Base-by-base conservation (phyloP, 345 rosid species). In the Aquilaria sinensis region DNA sequence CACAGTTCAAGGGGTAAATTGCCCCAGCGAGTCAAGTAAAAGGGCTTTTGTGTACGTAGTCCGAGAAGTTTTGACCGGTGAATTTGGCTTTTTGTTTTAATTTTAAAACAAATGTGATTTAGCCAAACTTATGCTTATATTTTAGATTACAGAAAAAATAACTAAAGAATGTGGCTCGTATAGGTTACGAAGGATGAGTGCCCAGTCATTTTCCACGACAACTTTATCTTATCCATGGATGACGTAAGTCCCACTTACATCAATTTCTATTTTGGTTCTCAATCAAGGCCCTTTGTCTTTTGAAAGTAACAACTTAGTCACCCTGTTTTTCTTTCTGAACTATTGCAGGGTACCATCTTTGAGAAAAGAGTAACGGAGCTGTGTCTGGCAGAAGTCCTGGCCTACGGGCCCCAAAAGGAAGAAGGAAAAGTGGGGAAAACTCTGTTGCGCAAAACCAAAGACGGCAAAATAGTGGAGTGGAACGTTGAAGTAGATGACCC, bases 171-270 rank as follows among this genome's bases (percentile, higher is more conserved):
- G 1, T 7, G 64, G 12, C 16, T 78, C 79, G 23, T 89, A 81
- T 64, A 90, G 98, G 98, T 94, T 71, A 94, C 99, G 32, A 85
- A 72, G 55, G 99, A 94, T 74, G 92, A 77, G 69, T 86, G 86
- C 78, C 98, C 98, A 2, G 81, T 93, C 74, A 93, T 93, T 72
- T 93, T 90, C 81, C 98, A 93, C 67, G 98, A 93, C 78, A 68
- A 88, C 65, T 72, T 86, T 60, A 83, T 93, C 84, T 71, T 81
- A 71, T 81, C 88, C 9, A 74, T 83, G 75, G 96, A 88, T 10
- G 78, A 94, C 52, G 99, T 51, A 23, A 53, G 31, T 56, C 2
- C 15, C 29, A 12, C 11, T 51, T 12, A 9, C 33, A 48, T 3
- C 5, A 5, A 13, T 3, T 8, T 1, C 2, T 32, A 1, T 9